Evolutionary conservation across 139 green algal species (phyloP).

Genomic region (Tetradesmus obliquus): DNA sequence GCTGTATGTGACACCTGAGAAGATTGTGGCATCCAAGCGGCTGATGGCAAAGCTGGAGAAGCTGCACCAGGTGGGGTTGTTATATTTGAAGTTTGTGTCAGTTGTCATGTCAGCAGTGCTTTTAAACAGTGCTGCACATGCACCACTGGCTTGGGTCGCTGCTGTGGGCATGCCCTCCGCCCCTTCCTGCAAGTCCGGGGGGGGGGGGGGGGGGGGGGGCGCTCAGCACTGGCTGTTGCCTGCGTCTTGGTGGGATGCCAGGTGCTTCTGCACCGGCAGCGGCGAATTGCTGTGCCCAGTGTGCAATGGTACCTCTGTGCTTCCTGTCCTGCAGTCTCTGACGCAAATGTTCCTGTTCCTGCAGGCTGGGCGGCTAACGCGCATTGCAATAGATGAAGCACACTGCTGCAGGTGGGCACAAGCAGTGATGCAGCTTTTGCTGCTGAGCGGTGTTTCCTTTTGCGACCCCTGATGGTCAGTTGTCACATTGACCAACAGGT

Average conservation of each 20-base stretch:
- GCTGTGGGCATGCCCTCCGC: too few species aligned
- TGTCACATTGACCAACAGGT: background rate
- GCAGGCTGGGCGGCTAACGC: slow-evolving; percentile 55
- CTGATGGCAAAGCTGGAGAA: slow-evolving; percentile 75
- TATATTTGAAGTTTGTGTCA: background rate
- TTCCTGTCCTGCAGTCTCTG: background rate
- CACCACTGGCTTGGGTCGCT: too few species aligned
- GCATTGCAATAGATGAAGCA: slow-evolving; percentile 83
- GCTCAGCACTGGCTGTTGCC: too few species aligned
- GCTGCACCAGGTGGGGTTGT: slow-evolving; percentile 52
- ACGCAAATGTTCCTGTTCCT: background rate
- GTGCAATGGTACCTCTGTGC: background rate
- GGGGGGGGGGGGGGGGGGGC: too few species aligned
- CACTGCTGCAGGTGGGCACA: slow-evolving; percentile 62
- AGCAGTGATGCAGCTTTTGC: background rate
- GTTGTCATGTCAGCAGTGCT: background rate
- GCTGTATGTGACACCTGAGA: slow-evolving; percentile 93
- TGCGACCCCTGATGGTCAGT: background rate
- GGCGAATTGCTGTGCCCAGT: too few species aligned
- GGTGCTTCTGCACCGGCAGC: too few species aligned
- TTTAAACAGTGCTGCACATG: too few species aligned
- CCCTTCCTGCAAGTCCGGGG: too few species aligned
- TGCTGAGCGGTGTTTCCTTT: too few species aligned
- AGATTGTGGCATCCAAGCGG: slow-evolving; percentile 65
- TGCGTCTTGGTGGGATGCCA: too few species aligned